Evolutionary conservation across 1,284 basidiomycete genomes (phyloP).

Genomic region (Trichosporon sp.): DNA sequence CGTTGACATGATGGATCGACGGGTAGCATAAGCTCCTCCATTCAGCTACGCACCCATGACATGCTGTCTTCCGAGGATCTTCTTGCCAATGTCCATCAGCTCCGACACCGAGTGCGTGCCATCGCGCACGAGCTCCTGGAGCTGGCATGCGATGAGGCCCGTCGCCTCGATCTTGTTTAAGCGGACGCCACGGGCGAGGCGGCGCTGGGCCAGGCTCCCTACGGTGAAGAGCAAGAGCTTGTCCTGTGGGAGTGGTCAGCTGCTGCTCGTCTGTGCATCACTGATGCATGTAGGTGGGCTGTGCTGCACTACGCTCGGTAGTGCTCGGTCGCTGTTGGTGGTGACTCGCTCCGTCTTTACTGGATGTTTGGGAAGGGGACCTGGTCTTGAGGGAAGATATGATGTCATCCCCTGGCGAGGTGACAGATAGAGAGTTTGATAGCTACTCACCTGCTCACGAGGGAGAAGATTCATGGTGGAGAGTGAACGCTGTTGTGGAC

Average conservation of each 20-base stretch:
- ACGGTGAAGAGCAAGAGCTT: constrained; percentile 55
- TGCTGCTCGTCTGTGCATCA: no score
- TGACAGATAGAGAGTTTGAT: no score
- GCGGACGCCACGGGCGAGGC: constrained; percentile 80
- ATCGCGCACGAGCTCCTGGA: constrained; percentile 95
- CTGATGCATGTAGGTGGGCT: no score
- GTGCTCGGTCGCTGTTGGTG: background rate
- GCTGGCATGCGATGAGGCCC: constrained; percentile 80
- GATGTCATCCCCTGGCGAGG: background rate
- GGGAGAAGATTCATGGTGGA: constrained; percentile 40
- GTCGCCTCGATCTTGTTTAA: constrained; percentile 85
- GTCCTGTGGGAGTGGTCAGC: constrained; percentile 34
- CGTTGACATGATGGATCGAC: background rate
- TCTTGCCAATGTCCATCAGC: constrained; percentile 88
- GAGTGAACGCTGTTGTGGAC: background rate
- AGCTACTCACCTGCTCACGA: constrained; percentile 33
- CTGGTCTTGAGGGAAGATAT: background rate
- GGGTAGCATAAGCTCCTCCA: background rate
- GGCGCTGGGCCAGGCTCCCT: constrained; percentile 84
- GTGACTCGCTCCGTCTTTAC: background rate
- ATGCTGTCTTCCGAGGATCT: constrained; percentile 78
- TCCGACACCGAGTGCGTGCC: constrained; percentile 79
- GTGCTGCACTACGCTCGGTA: no score
- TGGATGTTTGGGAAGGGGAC: background rate
- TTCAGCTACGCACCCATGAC: constrained; percentile 55